phyloP scores from a whole-genome alignment of 1,284 basidiomycete genomes.

The Ustilago shanxiensis region DNA sequence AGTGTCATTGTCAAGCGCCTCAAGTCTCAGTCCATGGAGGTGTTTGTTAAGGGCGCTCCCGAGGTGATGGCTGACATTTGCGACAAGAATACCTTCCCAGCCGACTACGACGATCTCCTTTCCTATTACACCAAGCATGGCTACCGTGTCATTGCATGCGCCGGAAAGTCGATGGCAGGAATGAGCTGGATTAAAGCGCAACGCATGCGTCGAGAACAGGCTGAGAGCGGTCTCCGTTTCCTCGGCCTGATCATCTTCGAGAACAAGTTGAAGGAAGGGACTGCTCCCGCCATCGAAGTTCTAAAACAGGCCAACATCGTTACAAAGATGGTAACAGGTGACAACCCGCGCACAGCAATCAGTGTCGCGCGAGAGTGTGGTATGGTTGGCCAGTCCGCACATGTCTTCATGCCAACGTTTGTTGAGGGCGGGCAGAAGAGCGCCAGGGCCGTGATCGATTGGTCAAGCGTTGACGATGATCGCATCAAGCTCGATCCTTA shows the following conservation, averaged over 20 bases:
- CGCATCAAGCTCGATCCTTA: constrained; percentile 87
- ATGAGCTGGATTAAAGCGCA: constrained; percentile 98
- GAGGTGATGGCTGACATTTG: constrained; percentile 97
- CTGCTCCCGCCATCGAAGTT: constrained; percentile 89
- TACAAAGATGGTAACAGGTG: constrained; percentile 98
- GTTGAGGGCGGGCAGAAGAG: constrained; percentile 76
- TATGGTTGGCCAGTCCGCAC: constrained; percentile 86
- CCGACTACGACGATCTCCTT: constrained; percentile 95
- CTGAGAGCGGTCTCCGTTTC: constrained; percentile 90
- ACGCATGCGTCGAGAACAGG: constrained; percentile 94
- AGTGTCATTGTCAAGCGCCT: constrained; percentile 96
- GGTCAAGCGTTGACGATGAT: constrained; percentile 92
- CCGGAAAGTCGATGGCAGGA: constrained; percentile 93
- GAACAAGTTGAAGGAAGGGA: constrained; percentile 96
- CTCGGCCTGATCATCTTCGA: constrained; percentile 98
- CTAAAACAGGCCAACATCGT: constrained; percentile 90
- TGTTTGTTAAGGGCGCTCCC: constrained; percentile 98
- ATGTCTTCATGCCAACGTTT: constrained; percentile 91
- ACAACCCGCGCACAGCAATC: constrained; percentile 95
- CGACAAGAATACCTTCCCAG: constrained; percentile 74
- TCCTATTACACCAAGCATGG: constrained; percentile 98
- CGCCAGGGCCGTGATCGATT: constrained; percentile 82
- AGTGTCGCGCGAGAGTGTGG: constrained; percentile 96
- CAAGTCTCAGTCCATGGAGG: constrained; percentile 93
- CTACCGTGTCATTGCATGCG: constrained; percentile 97